Percentiles rank a stretch among this genome's conserved stretches.
These are phyloP conservation scores for Trichoderma brevicompactum DNA, from an alignment of 2,329 filamentous ascomycete genomes.

Conservation along the genomic window DNA sequence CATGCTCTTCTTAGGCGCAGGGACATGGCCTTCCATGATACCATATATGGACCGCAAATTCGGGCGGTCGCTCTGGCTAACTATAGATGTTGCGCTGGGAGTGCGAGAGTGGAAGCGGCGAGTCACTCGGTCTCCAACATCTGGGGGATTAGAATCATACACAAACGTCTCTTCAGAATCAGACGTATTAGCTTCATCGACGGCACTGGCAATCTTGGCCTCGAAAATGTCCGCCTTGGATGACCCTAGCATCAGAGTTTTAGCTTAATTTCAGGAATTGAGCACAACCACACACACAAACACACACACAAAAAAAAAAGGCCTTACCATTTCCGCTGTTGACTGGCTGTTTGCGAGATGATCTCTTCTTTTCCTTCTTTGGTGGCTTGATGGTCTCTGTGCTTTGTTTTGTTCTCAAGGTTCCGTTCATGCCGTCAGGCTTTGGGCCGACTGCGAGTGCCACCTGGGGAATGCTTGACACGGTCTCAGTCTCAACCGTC, in stretches of 20 bases:
- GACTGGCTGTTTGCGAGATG: constrained; percentile 74
- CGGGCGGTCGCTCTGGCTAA: constrained; percentile 67
- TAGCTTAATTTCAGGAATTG: too few species aligned
- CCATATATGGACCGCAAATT: constrained; percentile 68
- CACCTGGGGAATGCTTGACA: constrained; percentile 85
- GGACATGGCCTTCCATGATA: constrained; percentile 61
- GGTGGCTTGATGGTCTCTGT: constrained; percentile 95
- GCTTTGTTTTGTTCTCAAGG: constrained; percentile 83
- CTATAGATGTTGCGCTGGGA: constrained; percentile 87
- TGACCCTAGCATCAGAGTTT: constrained; percentile 60
- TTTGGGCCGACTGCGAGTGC: constrained; percentile 70
- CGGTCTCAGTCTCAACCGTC: constrained; percentile 97
- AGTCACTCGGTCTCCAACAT: constrained; percentile 60
- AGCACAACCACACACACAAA: neutral
- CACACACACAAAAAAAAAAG: neutral
- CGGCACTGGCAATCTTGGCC: constrained; percentile 91
- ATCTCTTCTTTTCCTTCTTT: constrained; percentile 88
- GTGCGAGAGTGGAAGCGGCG: constrained; percentile 89
- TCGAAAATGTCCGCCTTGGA: constrained; percentile 99
- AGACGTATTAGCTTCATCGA: constrained; percentile 94
- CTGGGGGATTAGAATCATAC: constrained; percentile 94
- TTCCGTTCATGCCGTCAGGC: constrained; percentile 68
- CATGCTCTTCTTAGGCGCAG: constrained; percentile 79
- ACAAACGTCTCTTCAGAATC: constrained; percentile 99
- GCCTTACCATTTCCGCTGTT: constrained; percentile 73